Evolutionary conservation across 1,139 yeast species (phyloP), one percentile per base, ranked within the genome.

Genomic region (Candida smagusa): DNA sequence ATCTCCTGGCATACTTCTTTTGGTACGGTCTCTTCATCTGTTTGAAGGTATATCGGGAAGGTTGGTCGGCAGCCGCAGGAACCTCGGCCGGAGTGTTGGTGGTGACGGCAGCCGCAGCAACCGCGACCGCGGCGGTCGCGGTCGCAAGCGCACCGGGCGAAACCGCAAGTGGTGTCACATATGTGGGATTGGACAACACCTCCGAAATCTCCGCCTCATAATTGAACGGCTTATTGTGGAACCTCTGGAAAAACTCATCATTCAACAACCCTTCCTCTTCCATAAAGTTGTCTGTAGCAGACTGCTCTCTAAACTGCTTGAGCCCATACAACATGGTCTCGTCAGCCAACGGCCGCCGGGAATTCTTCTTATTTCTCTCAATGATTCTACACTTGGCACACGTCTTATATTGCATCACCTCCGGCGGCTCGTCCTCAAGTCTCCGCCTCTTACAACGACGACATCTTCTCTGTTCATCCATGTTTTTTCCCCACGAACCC

Each of bases 391-490:
- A 77, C 45, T 77, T 74, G 53, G 78, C 79, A 59, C 82, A 77
- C 2, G 82, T 77, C 48, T 75, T 75, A 54, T 74, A 77, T 48
- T 74, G 79, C 47, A 73, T 63, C 32, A 76, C 80, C 45, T 75
- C 81, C 1, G 77, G 72, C n/a, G 79, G 78, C 54, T 77, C 82
- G 44, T 75, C 78, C 41, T 72, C 76, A 48, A 74, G 68, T 62
- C 82, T 68, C 68, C 72, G 72, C 43, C 81, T 60, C 50, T 77
- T 77, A 59, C 82, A 77, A 48, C 82, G 74, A 56, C 82, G 79
- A 50, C 82, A 77, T 50, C 74, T 59, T 60, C 74, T 66, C 28
- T 47, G 48, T 36, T 54, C 58, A 34, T 35, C 40, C 30, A 42
- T 44, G 22, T 21, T 31, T 26, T 26, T 32, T 16, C 19, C 19